Base-by-base conservation (phyloP, 2,329 filamentous ascomycete species). In the Aureobasidium pullulans region DNA sequence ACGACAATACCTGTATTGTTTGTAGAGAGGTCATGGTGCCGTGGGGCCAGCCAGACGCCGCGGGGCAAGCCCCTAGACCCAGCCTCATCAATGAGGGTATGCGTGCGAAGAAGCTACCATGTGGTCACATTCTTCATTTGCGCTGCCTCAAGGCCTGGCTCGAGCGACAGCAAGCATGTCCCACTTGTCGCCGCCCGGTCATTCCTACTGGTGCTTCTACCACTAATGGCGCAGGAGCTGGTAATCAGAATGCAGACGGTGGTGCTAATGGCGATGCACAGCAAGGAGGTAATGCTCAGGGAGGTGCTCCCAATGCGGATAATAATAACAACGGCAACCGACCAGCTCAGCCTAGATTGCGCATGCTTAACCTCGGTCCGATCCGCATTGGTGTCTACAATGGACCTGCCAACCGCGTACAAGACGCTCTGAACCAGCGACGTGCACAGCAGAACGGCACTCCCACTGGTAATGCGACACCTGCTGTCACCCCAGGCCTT, bases 101-200 rank as follows among this genome's bases (percentile, higher is more conserved):
- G 60, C 83, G 94, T 19, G 90, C 94, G 6, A 99, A 99, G 78
- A 97, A 96, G 75, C 81, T 99, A 9, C 94, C 94, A 0, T 99
- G 94, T 73, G 92, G 93, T 4, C 94, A 99, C 69, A 94, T 97
- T 40, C 76, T 99, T 40, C 94, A 99, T 72, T 88, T 96, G 64
- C 88, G 91, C 49, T 99, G 94, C 72, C 82, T 99, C 60, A 90
- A 94, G 73, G 96, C 92, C 72, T 99, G 94, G 94, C 81, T 99
- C 31, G 94, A 99, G 77, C 82, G 94, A 64, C 94, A 99, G 72
- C 94, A 99, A 75, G 92, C 96, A 36, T 99, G 94, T 71, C 94
- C 94, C 6, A 99, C 91, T 2, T 99, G 94, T 71, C 85, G 94
- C 66, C 84, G 89, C 53, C 86, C 93, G 15, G 94, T 90, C 39